These are phyloP conservation scores for Globisporangium orthogonon DNA, from an alignment of 352 stramenopile species.

Conservation along the genomic window DNA sequence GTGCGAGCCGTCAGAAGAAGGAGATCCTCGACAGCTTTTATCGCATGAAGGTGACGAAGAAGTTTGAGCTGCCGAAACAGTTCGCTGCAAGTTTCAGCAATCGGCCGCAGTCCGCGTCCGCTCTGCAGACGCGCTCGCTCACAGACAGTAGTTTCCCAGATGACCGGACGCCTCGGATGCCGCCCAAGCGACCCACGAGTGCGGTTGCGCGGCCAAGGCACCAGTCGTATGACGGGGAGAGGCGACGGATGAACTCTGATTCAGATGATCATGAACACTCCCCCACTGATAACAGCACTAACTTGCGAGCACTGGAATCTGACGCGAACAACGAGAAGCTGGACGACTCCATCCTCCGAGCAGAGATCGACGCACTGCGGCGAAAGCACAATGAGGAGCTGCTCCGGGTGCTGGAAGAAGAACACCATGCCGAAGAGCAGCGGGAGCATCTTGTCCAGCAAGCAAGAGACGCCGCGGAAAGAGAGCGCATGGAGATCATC, in stretches of 20 bases:
- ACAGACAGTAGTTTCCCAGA: conserved; percentile 9
- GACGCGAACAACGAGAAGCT: conserved; percentile 10
- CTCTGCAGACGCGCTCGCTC: conserved; percentile 26
- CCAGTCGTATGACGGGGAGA: neutral
- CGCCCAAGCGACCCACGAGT: conserved; percentile 25
- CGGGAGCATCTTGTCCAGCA: conserved; percentile 57
- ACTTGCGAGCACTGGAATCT: neutral
- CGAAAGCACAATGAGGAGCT: conserved; percentile 69
- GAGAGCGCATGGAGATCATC: conserved; percentile 49
- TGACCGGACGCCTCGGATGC: neutral
- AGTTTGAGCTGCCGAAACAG: conserved; percentile 54
- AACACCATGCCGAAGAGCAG: conserved; percentile 79
- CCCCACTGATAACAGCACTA: conserved; percentile 9
- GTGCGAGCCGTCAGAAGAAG: conserved; percentile 49
- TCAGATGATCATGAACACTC: conserved; percentile 2
- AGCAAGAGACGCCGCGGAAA: conserved; percentile 27
- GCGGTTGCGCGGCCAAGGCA: conserved; percentile 15
- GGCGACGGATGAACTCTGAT: conserved; percentile 1
- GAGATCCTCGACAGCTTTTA: conserved; percentile 77
- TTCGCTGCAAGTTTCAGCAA: conserved; percentile 21
- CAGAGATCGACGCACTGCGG: conserved; percentile 46
- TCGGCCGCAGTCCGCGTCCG: conserved; percentile 36
- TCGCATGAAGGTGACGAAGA: conserved; percentile 82
- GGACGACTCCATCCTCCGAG: conserved; percentile 15
- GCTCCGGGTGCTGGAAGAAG: conserved; percentile 61